A percentile compares a stretch with the other conserved stretches of the same genome.
Conservation (phyloP, 345 rosid genomes). For the Sisymbrium altissimum region DNA sequence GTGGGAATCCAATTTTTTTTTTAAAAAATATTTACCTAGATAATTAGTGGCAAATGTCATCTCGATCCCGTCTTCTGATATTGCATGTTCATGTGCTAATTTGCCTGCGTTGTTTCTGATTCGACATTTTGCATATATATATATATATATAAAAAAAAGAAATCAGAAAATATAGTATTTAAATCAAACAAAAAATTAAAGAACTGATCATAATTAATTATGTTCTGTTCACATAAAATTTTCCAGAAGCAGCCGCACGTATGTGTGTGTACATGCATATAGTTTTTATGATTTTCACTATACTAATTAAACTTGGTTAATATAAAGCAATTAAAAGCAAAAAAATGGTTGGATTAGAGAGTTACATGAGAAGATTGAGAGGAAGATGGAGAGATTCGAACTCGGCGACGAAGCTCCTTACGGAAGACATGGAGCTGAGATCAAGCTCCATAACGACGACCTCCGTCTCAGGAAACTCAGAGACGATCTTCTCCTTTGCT, state of each 20-base stretch:
- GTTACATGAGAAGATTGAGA: slow-evolving; percentile 87
- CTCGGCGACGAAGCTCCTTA: slow-evolving; percentile 62
- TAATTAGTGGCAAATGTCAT: slow-evolving; percentile 98
- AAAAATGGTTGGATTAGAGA: not conserved
- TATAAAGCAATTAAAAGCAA: not conserved
- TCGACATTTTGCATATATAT: not conserved
- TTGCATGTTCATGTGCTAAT: slow-evolving; percentile 81
- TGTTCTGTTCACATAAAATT: slow-evolving; percentile 15
- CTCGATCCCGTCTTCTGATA: slow-evolving; percentile 96
- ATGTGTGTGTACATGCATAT: slow-evolving; percentile 22
- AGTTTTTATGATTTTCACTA: no score
- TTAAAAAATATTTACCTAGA: slow-evolving; percentile 48
- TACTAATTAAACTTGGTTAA: no score
- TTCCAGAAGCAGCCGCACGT: not conserved
- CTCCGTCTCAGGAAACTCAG: slow-evolving; percentile 68
- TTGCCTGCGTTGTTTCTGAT: slow-evolving; percentile 93
- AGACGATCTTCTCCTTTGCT: slow-evolving; percentile 50
- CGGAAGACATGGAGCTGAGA: slow-evolving; percentile 82
- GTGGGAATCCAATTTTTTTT: slow-evolving; percentile 13
- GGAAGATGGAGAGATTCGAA: slow-evolving; percentile 68
- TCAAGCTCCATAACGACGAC: slow-evolving; percentile 80
- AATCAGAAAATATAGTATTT: not conserved
- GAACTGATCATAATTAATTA: not conserved
- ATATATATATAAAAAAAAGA: no score
- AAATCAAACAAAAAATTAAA: not conserved